A percentile compares a stretch with the other conserved stretches of the same genome.
phyloP scores from a whole-genome alignment of 2,329 filamentous ascomycete species.

The Fusarium cicatricum region DNA sequence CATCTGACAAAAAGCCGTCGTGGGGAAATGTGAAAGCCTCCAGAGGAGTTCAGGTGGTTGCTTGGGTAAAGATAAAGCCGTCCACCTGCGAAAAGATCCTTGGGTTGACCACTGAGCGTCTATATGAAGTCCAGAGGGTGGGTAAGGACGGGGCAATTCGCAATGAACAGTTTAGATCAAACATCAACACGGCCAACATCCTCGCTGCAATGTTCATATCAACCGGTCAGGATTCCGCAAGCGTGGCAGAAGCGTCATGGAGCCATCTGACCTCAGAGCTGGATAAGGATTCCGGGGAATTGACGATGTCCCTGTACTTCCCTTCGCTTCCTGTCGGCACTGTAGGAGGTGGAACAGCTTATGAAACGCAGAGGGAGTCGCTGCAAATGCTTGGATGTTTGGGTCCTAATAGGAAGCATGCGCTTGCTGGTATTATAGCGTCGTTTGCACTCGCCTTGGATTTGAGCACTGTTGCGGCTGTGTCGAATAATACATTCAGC shows the following conservation, averaged over 20 bases:
- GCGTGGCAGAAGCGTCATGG: conserved; percentile 5
- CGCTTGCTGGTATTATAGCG: conserved; percentile 2
- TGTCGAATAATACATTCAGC: conserved; percentile 1
- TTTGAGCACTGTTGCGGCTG: background rate
- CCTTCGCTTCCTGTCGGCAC: conserved; percentile 7
- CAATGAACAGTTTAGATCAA: conserved; percentile 4
- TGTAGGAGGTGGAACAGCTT: conserved; percentile 1
- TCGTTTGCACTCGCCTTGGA: conserved; percentile 2
- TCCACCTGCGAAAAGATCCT: too few relatives aligned
- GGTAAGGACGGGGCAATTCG: background rate
- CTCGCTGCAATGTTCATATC: conserved; percentile 7
- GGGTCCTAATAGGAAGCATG: background rate
- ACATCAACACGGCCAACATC: conserved; percentile 4
- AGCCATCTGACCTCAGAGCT: conserved; percentile 1
- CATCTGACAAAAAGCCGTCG: conserved; percentile 15
- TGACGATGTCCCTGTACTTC: conserved; percentile 3
- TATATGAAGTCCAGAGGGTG: background rate
- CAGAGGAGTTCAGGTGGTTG: background rate
- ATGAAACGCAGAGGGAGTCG: background rate
- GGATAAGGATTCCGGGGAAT: background rate
- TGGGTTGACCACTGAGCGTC: background rate
- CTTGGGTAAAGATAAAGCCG: too few relatives aligned
- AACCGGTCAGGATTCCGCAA: conserved; percentile 4
- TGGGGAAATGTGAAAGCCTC: conserved; percentile 10
- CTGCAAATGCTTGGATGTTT: background rate